Conservation (phyloP, 352 stramenopile genomes). For the Phytophthora parvispora region DNA sequence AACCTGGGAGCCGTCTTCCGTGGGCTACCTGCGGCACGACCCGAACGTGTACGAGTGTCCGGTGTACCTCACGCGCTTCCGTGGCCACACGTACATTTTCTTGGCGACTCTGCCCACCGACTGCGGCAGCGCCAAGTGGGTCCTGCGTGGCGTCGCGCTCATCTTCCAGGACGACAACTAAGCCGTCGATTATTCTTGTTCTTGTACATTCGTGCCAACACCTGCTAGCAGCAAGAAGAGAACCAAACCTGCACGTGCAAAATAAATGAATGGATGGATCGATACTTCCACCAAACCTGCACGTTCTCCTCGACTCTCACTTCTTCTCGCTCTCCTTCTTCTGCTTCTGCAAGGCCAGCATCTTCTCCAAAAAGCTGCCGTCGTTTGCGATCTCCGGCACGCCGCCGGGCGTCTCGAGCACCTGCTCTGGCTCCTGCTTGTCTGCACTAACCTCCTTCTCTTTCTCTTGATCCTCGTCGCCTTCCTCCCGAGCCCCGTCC, state of each 20-base stretch:
- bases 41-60: conserved; percentile 96
- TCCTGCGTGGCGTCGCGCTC: conserved; percentile 94
- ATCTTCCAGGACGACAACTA: conserved; percentile 98
- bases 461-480: conserved; percentile 26
- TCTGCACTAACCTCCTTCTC: conserved; percentile 20
- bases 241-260: conserved; percentile 15
- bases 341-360: conserved; percentile 73
- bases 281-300: conserved; percentile 11
- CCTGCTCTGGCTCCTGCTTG: conserved; percentile 20
- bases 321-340: conserved; percentile 30
- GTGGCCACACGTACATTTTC: conserved; percentile 97
- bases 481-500: conserved; percentile 27
- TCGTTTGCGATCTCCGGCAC: conserved; percentile 86
- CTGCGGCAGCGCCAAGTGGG: conserved; percentile 94
- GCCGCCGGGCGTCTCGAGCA: conserved; percentile 71
- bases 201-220: conserved; percentile 13
- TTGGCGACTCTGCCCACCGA: conserved; percentile 96
- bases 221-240: conserved; percentile 6
- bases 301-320: conserved; percentile 4
- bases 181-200: conserved; percentile 15
- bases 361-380: conserved; percentile 80
- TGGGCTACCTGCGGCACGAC: conserved; percentile 96
- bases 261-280: conserved; percentile 7
- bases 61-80: conserved; percentile 98
- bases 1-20: conserved; percentile 95